Base-by-base conservation (phyloP, 495 filamentous ascomycete genomes). In the Lasiosphaeriaceae sp. region DNA sequence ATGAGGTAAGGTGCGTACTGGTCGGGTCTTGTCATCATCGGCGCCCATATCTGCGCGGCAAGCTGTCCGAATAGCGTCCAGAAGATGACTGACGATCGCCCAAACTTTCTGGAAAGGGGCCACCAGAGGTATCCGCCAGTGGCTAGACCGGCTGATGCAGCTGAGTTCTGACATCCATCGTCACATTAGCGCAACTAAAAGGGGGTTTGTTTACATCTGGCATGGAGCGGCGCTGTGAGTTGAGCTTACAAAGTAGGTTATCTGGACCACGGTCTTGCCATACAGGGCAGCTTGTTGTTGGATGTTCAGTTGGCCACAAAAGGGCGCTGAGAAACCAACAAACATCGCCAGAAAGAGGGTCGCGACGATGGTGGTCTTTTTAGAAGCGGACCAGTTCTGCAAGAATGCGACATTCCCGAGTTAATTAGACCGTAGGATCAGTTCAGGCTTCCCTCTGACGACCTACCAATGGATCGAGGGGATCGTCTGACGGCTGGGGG, bases 81-180 rank as follows among this genome's bases (percentile, higher is more conserved):
- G 56, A 77, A 76, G 55, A 82, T 74, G 29, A 84, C 83, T 0
- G 81, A 79, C 16, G 83, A 75, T 34, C 84, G 73, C 20, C 83
- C 84, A 50, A 81, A 83, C 7, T 79, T 71, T 2, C 80, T 80
- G 47, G 80, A 80, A 5, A 86, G 73, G 3, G 84, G 83, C 48
- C 85, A 80, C 80, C 82, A 83, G 62, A 87, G 72, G 66, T 85
- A 86, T 55, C 86, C 86, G 53, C 80, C 82, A 58, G 85, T 86
- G 0, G 84, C 84, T 1, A 86, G 71, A 0, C 85, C 80, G 26
- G 86, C 65, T 52, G 86, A 86, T 46, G 78, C 80, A 9, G 84
- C 75, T n/a, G 65, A 86, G 86, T 37, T 77, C 75, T 66, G 77
- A 77, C 6, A 83, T 83, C 19, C 26, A 31, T 31, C 26, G 26